Evolutionary conservation across 140 eudicot genomes (phyloP), one percentile per base, ranked within the genome.

Genomic region (Senecio squalidus): DNA sequence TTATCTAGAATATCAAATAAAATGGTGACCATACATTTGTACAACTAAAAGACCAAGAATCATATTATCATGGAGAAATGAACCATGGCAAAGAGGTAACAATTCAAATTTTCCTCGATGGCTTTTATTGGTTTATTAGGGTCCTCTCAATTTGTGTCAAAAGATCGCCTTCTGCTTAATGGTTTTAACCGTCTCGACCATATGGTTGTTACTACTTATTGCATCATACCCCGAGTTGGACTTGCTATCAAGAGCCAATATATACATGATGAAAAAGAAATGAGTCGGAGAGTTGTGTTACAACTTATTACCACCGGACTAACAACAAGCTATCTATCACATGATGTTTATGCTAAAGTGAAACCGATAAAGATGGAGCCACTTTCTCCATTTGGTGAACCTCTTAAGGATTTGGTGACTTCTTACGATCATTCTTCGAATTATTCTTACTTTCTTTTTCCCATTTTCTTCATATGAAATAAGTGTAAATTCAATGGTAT

Each of bases 201-300:
- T 5, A 41, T 4, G 54, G 55, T 22, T 20, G 15, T 34, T 23
- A 20, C 28, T 31, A 50, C 22, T 5, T 25, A 22, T 38, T 8
- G 48, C 34, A 22, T 15, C 33, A 4, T 10, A 27, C 14, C 3
- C 0, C 53, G 16, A 1, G 13, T 34, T 13, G 29, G 31, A 4
- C 36, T 64, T 61, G 58, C 48, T 30, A 44, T 56, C 14, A 72
- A 68, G 24, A 68, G 83, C 24, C 71, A 60, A 28, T 48, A 10
- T 14, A 30, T 30, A 14, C 11, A 51, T 0, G 16, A 23, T 59
- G 47, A 70, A 50, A 30, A 13, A 5, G 28, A 48, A 27, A 59
- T 49, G 30, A 66, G 64, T 25, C 77, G 74, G 10, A 64, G 82
- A 29, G 69, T 39, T 24, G 70, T 71, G 36, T 26, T 80, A 47